These are phyloP conservation scores for Lactarius evosmus DNA, from an alignment of 768 basidiomycete genomes.

Conservation along the genomic window DNA sequence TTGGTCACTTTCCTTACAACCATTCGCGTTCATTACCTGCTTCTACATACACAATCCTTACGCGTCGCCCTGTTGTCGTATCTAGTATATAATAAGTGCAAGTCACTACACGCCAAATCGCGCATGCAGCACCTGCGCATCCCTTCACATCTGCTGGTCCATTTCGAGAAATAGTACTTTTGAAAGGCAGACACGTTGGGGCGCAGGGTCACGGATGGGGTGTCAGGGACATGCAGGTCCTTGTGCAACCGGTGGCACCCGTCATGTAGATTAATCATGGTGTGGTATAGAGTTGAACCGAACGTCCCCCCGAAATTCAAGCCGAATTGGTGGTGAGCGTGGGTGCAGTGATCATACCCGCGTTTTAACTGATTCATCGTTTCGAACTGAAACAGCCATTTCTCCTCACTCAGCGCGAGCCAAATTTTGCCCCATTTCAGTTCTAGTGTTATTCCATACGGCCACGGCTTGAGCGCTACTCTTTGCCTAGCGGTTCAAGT, in stretches of 20 bases:
- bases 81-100: neutral
- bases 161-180: conserved; percentile 92
- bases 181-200: conserved; percentile 67
- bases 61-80: neutral
- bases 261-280: neutral
- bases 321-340: neutral
- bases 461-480: conserved; percentile 7
- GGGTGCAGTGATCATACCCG: neutral
- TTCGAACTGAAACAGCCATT: conserved; percentile 14
- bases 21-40: neutral
- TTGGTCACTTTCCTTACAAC: no score
- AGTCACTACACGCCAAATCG: neutral
- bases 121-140: no score
- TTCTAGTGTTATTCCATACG: conserved; percentile 12
- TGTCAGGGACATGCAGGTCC: conserved; percentile 82
- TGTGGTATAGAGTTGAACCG: neutral
- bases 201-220: conserved; percentile 82
- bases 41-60: neutral
- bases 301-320: neutral
- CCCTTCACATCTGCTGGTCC: no score
- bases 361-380: neutral
- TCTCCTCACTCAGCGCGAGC: conserved; percentile 9
- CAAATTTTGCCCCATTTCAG: conserved; percentile 4
- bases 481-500: neutral
- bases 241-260: neutral